phyloP scores from a whole-genome alignment of 768 basidiomycete genomes.

The Tulasnella calospora region DNA sequence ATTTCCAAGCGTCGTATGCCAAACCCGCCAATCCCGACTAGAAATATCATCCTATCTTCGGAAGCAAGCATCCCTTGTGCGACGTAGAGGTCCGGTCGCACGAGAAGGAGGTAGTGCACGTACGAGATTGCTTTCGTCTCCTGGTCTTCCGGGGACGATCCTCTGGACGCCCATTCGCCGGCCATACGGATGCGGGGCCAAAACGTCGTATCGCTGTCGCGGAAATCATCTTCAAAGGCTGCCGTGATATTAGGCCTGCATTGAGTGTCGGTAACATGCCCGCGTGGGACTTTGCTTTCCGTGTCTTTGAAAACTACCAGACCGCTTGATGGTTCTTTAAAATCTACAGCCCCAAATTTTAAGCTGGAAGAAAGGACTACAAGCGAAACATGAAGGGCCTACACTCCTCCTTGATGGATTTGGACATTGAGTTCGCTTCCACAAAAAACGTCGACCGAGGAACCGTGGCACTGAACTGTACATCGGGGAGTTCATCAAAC shows the following conservation, averaged over 20 bases:
- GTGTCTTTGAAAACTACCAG: no score
- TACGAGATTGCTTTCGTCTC: slow-evolving; percentile 7
- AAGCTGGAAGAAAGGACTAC: no score
- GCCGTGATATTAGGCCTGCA: neutral
- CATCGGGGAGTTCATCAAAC: no score
- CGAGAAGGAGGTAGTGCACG: slow-evolving; percentile 7
- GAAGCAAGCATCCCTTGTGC: no score
- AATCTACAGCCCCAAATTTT: no score
- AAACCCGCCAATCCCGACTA: slow-evolving; percentile 3
- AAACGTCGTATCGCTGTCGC: neutral
- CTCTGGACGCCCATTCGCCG: neutral
- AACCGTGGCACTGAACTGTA: no score
- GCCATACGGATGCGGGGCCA: slow-evolving; percentile 8
- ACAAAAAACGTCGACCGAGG: no score
- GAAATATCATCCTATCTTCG: neutral
- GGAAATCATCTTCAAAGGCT: neutral
- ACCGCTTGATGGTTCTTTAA: no score
- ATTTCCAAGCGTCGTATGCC: neutral
- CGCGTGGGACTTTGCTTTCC: no score
- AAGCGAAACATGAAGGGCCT: no score
- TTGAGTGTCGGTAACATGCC: neutral
- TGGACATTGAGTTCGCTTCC: no score
- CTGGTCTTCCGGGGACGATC: neutral
- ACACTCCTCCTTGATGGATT: no score
- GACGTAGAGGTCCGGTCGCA: neutral